phyloP scores from a whole-genome alignment of 2,329 filamentous ascomycete genomes.

The Fusarium virguliforme region DNA sequence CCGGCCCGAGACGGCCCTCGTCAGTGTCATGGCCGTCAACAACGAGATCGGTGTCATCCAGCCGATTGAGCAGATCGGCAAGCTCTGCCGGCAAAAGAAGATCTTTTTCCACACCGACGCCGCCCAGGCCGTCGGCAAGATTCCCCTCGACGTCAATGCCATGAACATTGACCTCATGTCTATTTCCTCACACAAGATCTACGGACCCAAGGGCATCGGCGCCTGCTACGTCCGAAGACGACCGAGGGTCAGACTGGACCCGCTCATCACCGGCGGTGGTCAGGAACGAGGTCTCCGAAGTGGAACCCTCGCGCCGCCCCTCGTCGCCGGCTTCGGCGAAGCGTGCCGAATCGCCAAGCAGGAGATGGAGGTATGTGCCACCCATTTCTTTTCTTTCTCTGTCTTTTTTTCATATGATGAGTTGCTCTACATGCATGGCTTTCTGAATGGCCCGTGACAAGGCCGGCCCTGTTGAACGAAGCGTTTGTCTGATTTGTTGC shows the following conservation, averaged over 20 bases:
- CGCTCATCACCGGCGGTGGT: slow-evolving; percentile 95
- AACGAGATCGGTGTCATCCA: slow-evolving; percentile 99
- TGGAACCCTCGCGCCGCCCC: slow-evolving; percentile 90
- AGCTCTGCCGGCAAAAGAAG: slow-evolving; percentile 91
- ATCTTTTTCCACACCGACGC: slow-evolving; percentile 98
- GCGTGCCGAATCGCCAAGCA: slow-evolving; percentile 92
- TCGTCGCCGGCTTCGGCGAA: slow-evolving; percentile 95
- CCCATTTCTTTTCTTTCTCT: slow-evolving; percentile 39
- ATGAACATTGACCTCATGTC: slow-evolving; percentile 99
- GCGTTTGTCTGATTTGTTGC: slow-evolving; percentile 75
- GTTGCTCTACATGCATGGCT: slow-evolving; percentile 89
- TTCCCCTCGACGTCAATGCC: slow-evolving; percentile 94
- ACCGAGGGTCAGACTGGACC: slow-evolving; percentile 93
- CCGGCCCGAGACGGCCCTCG: slow-evolving; percentile 88
- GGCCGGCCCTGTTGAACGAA: slow-evolving; percentile 72
- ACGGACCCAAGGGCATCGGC: slow-evolving; percentile 96
- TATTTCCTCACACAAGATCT: slow-evolving; percentile 98
- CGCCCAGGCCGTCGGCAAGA: slow-evolving; percentile 98
- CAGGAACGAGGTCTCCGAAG: slow-evolving; percentile 96
- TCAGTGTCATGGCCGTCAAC: slow-evolving; percentile 99
- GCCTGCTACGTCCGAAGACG: slow-evolving; percentile 96
- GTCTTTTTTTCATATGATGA: slow-evolving; percentile 74
- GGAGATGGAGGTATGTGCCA: slow-evolving; percentile 85
- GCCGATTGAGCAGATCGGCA: slow-evolving; percentile 92
- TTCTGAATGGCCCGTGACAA: slow-evolving; percentile 82